Conservation (phyloP, 129 eudicot species). For the Logfia minima region DNA sequence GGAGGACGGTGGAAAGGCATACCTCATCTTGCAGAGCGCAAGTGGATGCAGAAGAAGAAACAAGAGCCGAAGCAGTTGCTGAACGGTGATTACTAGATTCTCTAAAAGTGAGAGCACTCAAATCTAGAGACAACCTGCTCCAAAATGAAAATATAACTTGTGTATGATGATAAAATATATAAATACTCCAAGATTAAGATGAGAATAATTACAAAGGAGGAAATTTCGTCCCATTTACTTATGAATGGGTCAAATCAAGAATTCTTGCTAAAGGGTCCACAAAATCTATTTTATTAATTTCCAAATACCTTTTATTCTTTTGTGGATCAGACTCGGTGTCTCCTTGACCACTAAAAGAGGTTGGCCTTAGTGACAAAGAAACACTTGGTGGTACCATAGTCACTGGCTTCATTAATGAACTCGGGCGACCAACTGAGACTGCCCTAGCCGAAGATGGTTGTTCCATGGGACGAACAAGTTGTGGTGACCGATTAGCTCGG, state of each 20-base stretch:
- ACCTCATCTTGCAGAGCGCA: conserved; percentile 95
- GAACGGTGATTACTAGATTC: conserved; percentile 55
- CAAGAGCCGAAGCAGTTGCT: conserved; percentile 43
- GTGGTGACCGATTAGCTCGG: conserved; percentile 40
- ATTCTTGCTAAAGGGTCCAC: neutral
- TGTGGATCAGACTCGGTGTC: conserved; percentile 37
- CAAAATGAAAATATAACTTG: neutral
- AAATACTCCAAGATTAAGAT: neutral
- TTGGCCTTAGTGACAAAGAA: conserved; percentile 50
- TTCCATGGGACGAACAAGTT: conserved; percentile 33
- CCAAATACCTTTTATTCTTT: conserved; percentile 59
- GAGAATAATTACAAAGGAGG: neutral
- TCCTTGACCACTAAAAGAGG: conserved; percentile 35
- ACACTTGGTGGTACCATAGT: conserved; percentile 65
- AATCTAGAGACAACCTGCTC: conserved; percentile 70
- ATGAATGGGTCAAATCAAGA: neutral
- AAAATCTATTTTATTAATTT: neutral
- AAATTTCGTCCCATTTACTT: neutral
- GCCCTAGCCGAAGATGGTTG: conserved; percentile 69
- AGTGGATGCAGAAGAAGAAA: conserved; percentile 50
- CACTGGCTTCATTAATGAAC: conserved; percentile 45
- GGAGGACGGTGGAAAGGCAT: conserved; percentile 4
- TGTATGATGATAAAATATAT: conserved; percentile 5
- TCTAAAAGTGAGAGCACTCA: conserved; percentile 58
- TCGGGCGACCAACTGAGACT: conserved; percentile 42